phyloP scores from a whole-genome alignment of 2,329 filamentous ascomycete species.

The Emergomyces pasteurianus region DNA sequence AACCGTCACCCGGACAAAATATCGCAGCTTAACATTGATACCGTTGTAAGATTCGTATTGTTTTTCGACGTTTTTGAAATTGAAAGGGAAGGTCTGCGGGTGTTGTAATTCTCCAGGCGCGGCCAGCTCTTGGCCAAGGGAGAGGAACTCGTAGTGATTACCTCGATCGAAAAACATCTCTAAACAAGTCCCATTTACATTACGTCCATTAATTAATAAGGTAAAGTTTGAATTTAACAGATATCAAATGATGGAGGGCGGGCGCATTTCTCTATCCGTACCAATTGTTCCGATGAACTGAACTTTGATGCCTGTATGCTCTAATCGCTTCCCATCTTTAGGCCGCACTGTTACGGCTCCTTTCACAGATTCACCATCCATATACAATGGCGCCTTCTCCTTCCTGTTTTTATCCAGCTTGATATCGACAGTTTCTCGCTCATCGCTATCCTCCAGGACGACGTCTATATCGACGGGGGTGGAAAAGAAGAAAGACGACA shows the following conservation, averaged over 20 bases:
- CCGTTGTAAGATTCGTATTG: conserved; percentile 99
- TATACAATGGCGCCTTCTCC: conserved; percentile 92
- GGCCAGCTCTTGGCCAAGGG: conserved; percentile 89
- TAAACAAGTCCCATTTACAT: conserved; percentile 25
- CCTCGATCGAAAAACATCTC: conserved; percentile 99
- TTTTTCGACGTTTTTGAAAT: conserved; percentile 99
- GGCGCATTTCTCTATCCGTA: conserved; percentile 31
- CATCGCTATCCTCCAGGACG: conserved; percentile 88
- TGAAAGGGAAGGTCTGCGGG: conserved; percentile 97
- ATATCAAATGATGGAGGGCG: background rate
- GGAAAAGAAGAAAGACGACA: conserved; percentile 98
- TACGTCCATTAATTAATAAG: background rate
- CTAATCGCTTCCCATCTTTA: conserved; percentile 94
- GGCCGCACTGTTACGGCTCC: conserved; percentile 88
- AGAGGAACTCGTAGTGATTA: conserved; percentile 98
- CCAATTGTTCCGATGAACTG: conserved; percentile 99
- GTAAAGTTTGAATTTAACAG: conserved; percentile 1
- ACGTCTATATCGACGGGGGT: conserved; percentile 98
- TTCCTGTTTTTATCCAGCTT: conserved; percentile 97
- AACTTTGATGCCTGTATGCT: conserved; percentile 98
- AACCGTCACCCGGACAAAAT: conserved; percentile 95
- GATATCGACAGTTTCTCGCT: conserved; percentile 89
- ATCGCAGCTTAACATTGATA: conserved; percentile 98
- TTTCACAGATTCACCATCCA: conserved; percentile 97
- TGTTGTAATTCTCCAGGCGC: conserved; percentile 96